These are phyloP conservation scores for Durotheca rogersii DNA, from an alignment of 495 filamentous ascomycete species.

Conservation along the genomic window DNA sequence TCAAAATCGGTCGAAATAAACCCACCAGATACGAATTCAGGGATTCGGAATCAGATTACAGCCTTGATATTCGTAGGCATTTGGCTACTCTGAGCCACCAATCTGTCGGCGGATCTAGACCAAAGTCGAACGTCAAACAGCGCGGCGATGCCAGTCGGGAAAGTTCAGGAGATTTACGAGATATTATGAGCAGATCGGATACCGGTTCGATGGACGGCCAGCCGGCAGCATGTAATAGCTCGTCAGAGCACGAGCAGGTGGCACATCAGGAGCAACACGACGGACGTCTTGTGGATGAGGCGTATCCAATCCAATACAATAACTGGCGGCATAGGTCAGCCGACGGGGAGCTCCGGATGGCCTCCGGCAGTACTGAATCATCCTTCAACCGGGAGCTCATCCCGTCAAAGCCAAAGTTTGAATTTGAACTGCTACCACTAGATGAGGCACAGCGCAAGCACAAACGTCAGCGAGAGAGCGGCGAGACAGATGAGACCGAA, in stretches of 20 bases:
- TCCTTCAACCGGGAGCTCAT: neutral
- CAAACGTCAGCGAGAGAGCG: slow-evolving; percentile 23
- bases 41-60: slow-evolving; percentile 26
- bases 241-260: neutral
- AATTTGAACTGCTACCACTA: slow-evolving; percentile 29
- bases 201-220: neutral
- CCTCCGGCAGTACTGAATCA: neutral
- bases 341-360: neutral
- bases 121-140: neutral
- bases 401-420: slow-evolving; percentile 25
- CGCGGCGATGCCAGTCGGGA: neutral
- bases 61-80: neutral
- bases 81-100: neutral
- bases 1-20: slow-evolving; percentile 7
- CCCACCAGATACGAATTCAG: slow-evolving; percentile 28
- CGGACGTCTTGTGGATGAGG: slow-evolving; percentile 7
- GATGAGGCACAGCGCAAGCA: slow-evolving; percentile 18
- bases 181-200: neutral
- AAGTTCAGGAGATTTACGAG: neutral
- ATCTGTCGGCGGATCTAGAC: neutral
- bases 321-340: neutral
- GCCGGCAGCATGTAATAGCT: neutral
- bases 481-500: slow-evolving; percentile 25
- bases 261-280: neutral
- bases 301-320: slow-evolving; percentile 6